Base-by-base conservation (phyloP, 805 yeast genomes). In the Kurtzmaniella fragi region DNA sequence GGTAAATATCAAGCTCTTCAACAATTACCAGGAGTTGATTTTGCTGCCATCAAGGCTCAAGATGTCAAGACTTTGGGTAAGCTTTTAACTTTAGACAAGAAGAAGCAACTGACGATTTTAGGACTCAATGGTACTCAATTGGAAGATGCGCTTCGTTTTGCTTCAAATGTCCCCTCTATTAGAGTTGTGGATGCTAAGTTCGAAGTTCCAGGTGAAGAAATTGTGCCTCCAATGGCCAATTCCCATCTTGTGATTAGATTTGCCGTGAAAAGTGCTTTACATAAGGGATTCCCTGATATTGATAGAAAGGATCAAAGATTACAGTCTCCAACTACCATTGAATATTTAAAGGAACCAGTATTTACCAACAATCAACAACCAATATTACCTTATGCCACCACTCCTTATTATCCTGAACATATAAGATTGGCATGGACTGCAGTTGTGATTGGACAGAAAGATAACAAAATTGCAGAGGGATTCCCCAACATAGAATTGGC, bases 141-240 rank as follows among this genome's bases (percentile, higher is more conserved):
- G 39, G 56, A 71, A 17, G 65, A 65, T 23, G 71, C 84, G 1
- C 54, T 80, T 36, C 58, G 62, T 3, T 72, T 79, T 42, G 95
- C 90, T 1, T 56, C 74, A 2, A 66, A 72, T 26, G 76, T 89
- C 27, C 96, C 97, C 32, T 61, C 70, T 34, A 60, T 90, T 36
- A 78, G 82, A 51, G 65, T 89, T 12, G 47, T 89, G 23, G 77
- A 75, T 37, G 82, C 95, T 32, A 78, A 76, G 42, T 88, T 88
- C 63, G 73, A 75, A 45, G 96, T 91, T 32, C 91, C 96, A 3
- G 98, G 98, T 27, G 97, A 90, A 66, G 56, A 62, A 12, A 67
- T 67, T 25, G 78, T 89, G 0, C 83, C 96, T 20, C 71, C 75
- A 17, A 40, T 47, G 36, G 78, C 97, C 2, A 74, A 75, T 35